A percentile compares a stretch with the other conserved stretches of the same genome.
Evolutionary conservation across 345 rosid genomes (phyloP).

Genomic region (Balakata baccata): DNA sequence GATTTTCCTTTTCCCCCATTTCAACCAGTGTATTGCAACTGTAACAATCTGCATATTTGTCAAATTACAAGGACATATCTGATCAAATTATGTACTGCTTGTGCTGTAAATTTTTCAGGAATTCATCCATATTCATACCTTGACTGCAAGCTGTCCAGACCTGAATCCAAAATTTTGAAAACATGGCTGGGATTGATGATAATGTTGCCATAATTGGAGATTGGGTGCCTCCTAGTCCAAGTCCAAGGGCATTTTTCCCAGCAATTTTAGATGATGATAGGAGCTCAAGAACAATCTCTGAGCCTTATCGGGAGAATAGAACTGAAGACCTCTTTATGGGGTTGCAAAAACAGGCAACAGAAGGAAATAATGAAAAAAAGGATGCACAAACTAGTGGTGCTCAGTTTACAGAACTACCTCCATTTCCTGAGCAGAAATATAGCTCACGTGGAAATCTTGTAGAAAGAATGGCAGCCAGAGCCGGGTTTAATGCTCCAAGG

Average conservation of each 20-base stretch:
- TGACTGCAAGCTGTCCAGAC: constrained; percentile 21
- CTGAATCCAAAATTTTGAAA: constrained; percentile 18
- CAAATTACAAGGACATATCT: constrained; percentile 7
- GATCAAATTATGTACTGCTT: constrained; percentile 13
- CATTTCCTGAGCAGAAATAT: constrained; percentile 41
- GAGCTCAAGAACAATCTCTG: constrained; percentile 39
- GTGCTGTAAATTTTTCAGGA: constrained; percentile 36
- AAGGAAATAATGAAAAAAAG: constrained; percentile 31
- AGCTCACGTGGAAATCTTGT: constrained; percentile 39
- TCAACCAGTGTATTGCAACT: constrained; percentile 9
- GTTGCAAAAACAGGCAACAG: constrained; percentile 25
- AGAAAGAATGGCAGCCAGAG: constrained; percentile 38
- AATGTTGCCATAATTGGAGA: constrained; percentile 72
- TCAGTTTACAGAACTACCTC: constrained; percentile 29
- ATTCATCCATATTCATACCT: constrained; percentile 13
- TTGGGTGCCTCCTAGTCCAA: constrained; percentile 74
- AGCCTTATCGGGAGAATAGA: constrained; percentile 34
- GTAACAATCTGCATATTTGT: background rate
- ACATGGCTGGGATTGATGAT: constrained; percentile 72
- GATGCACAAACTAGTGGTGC: constrained; percentile 31
- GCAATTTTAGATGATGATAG: constrained; percentile 48
- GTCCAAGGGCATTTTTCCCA: constrained; percentile 55
- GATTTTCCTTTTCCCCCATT: background rate
- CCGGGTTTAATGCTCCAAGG: constrained; percentile 38
- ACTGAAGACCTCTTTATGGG: constrained; percentile 36